Evolutionary conservation across 768 basidiomycete genomes (phyloP).

Genomic region (Mycena vitilis): DNA sequence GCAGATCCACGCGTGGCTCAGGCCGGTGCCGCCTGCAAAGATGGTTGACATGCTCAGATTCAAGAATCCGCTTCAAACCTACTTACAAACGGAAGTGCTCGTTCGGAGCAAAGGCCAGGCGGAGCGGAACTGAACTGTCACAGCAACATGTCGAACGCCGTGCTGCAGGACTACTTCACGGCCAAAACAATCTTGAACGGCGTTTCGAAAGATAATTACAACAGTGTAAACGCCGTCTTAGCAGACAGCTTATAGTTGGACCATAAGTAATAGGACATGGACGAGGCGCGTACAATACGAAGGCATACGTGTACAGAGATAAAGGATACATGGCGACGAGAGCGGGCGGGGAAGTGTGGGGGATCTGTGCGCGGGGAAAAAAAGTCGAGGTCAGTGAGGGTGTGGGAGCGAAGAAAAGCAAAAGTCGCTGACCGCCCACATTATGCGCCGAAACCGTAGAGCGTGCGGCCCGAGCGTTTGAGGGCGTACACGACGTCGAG

Average conservation of each 20-base stretch:
- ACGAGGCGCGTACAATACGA: conserved; percentile 12
- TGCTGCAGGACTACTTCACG: too few species aligned
- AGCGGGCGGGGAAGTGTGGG: background rate
- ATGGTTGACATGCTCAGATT: too few species aligned
- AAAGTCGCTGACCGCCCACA: background rate
- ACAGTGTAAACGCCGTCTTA: too few species aligned
- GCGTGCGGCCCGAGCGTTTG: conserved; percentile 87
- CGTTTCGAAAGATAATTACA: too few species aligned
- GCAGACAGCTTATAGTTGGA: background rate
- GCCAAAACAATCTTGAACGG: too few species aligned
- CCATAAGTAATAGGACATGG: conserved; percentile 19
- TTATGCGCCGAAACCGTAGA: conserved; percentile 89
- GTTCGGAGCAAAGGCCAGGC: too few species aligned
- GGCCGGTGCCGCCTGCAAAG: too few species aligned
- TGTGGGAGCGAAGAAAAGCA: background rate
- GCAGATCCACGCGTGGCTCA: too few species aligned
- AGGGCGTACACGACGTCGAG: conserved; percentile 93
- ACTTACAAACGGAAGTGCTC: too few species aligned
- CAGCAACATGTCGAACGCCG: too few species aligned
- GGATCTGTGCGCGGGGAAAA: conserved; percentile 21
- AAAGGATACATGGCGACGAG: conserved; percentile 13
- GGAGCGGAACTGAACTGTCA: too few species aligned
- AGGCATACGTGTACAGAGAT: conserved; percentile 11
- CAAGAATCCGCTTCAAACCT: too few species aligned
- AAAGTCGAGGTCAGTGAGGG: conserved; percentile 13